Conservation (phyloP, 805 yeast genomes). For the Dipodascopsis tothii region DNA sequence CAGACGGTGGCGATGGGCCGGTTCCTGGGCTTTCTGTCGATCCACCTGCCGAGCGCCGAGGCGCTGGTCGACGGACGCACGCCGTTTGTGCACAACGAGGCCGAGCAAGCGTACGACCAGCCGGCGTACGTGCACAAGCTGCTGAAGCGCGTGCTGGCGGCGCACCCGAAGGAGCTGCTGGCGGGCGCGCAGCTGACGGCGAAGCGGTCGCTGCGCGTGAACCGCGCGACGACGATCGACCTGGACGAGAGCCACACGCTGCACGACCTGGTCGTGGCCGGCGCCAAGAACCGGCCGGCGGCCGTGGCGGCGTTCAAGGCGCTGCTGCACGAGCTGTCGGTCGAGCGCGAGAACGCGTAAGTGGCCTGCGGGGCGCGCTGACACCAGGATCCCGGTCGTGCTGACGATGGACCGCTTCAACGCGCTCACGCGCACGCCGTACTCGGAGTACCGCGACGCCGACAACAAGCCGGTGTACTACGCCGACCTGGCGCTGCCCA, state of each 20-base stretch:
- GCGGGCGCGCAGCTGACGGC: background rate
- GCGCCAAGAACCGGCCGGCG: slow-evolving; percentile 2
- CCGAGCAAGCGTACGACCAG: slow-evolving; percentile 11
- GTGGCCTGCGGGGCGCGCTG: background rate
- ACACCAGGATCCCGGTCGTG: slow-evolving; percentile 7
- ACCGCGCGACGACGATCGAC: background rate
- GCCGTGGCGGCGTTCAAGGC: slow-evolving; percentile 10
- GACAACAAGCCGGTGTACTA: slow-evolving; percentile 3
- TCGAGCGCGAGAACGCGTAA: background rate
- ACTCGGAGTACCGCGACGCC: slow-evolving; percentile 7
- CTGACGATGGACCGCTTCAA: slow-evolving; percentile 15
- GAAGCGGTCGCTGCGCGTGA: slow-evolving; percentile 2
- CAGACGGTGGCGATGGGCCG: slow-evolving; percentile 13
- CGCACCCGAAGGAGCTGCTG: background rate
- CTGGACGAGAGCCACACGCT: slow-evolving; percentile 5
- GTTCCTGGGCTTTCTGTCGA: slow-evolving; percentile 1
- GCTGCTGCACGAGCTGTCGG: slow-evolving; percentile 8
- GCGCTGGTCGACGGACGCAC: slow-evolving; percentile 13
- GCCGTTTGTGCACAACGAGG: slow-evolving; percentile 2
- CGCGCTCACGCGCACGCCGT: slow-evolving; percentile 7
- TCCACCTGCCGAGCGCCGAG: slow-evolving; percentile 16
- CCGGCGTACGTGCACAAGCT: slow-evolving; percentile 14
- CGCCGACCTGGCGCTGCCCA: slow-evolving; percentile 7
- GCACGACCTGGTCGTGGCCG: slow-evolving; percentile 3
- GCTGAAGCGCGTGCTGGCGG: slow-evolving; percentile 1